phyloP scores from a whole-genome alignment of 306 rosid species.

The Rosa chinensis region DNA sequence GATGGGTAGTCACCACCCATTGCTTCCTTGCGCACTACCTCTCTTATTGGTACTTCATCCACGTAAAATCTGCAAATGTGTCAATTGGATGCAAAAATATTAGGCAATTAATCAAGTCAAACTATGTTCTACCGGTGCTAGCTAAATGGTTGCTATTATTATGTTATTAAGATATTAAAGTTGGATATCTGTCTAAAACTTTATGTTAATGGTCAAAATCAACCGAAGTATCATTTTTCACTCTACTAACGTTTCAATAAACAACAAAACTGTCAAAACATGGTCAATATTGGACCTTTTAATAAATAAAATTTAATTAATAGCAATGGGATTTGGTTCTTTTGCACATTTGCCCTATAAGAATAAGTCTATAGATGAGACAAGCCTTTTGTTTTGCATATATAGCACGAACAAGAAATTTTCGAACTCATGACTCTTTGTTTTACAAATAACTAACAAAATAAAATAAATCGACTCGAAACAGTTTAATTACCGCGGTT shows the following conservation, averaged over 20 bases:
- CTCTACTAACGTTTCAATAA: neutral
- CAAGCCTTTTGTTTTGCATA: neutral
- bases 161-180: neutral
- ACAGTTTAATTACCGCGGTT: no score
- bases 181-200: neutral
- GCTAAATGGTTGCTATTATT: neutral
- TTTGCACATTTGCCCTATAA: neutral
- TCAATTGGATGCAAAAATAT: neutral
- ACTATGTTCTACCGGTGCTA: neutral
- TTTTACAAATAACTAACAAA: no score
- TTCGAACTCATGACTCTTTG: no score
- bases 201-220: neutral
- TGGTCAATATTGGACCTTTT: neutral
- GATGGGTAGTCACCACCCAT: constrained; percentile 89
- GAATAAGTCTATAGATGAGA: neutral
- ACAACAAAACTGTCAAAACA: neutral
- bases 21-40: constrained; percentile 56
- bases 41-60: constrained; percentile 90
- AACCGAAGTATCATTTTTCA: neutral
- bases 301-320: neutral
- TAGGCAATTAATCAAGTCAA: neutral
- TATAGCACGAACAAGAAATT: no score
- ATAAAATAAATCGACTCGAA: no score
- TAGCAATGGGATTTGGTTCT: no score
- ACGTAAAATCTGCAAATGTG: constrained; percentile 69